phyloP scores from a whole-genome alignment of 2,329 filamentous ascomycete genomes.

The Zymoseptoria ardabiliae region DNA sequence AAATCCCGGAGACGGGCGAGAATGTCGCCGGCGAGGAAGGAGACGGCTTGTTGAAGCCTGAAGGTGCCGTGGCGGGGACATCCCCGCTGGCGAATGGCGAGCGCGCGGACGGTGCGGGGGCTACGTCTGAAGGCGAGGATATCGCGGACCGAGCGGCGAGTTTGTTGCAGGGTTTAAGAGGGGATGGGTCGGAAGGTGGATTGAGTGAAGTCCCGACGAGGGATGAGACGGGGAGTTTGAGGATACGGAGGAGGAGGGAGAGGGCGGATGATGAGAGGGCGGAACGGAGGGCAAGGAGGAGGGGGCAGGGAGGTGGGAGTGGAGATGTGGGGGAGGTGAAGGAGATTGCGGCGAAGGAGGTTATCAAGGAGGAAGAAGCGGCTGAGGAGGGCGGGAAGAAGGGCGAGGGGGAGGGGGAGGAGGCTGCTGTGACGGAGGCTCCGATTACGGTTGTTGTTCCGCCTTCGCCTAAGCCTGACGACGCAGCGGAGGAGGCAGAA shows the following conservation, averaged over 20 bases:
- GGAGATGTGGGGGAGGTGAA: slow-evolving; percentile 22
- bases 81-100: slow-evolving; percentile 1
- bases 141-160: slow-evolving; percentile 78
- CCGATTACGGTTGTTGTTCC: slow-evolving; percentile 25
- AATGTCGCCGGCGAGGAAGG: slow-evolving; percentile 23
- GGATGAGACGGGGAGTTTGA: slow-evolving; percentile 53
- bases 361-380: slow-evolving; percentile 24
- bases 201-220: slow-evolving; percentile 29
- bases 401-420: slow-evolving; percentile 4
- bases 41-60: slow-evolving; percentile 24
- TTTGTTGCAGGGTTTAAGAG: slow-evolving; percentile 74
- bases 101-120: slow-evolving; percentile 26
- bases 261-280: slow-evolving; percentile 73
- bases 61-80: slow-evolving; percentile 1
- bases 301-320: slow-evolving; percentile 24
- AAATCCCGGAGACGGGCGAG: slow-evolving; percentile 61
- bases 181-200: slow-evolving; percentile 38
- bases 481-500: background rate
- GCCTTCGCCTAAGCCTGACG: slow-evolving; percentile 19
- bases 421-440: slow-evolving; percentile 7
- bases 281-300: slow-evolving; percentile 52
- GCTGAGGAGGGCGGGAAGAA: slow-evolving; percentile 8
- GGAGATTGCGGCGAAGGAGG: slow-evolving; percentile 24
- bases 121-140: slow-evolving; percentile 52
- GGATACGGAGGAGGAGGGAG: slow-evolving; percentile 54